Conservation (phyloP, 1,139 yeast species). For the Protomyces arabidopsidicola region DNA sequence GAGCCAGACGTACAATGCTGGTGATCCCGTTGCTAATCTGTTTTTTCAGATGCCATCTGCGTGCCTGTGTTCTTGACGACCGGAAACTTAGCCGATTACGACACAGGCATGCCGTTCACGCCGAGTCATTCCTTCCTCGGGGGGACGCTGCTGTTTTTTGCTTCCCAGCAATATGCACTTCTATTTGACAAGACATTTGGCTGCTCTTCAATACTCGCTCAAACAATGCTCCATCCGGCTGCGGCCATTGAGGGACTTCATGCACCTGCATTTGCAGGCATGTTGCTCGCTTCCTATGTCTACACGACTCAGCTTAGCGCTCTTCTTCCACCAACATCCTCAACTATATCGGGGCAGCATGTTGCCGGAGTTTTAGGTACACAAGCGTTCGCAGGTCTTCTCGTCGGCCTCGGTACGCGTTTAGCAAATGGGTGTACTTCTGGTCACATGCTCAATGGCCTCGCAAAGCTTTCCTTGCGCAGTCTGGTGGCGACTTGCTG, state of each 20-base stretch:
- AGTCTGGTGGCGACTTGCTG: slow-evolving; percentile 45
- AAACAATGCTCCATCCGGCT: not conserved
- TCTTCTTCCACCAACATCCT: not conserved
- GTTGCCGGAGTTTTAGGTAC: not conserved
- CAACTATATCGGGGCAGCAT: not conserved
- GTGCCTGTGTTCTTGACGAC: no score
- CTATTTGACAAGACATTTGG: slow-evolving; percentile 6
- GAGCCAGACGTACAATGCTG: no score
- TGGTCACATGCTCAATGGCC: slow-evolving; percentile 50
- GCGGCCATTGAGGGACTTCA: not conserved
- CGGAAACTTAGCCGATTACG: no score
- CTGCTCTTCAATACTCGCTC: slow-evolving; percentile 5
- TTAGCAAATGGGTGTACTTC: slow-evolving; percentile 51
- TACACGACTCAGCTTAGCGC: not conserved
- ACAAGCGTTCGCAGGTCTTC: slow-evolving; percentile 39
- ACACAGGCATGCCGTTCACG: not conserved
- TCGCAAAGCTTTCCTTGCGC: slow-evolving; percentile 45
- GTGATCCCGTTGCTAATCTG: no score
- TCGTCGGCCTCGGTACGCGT: slow-evolving; percentile 48
- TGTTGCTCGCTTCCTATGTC: slow-evolving; percentile 1
- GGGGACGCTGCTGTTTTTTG: slow-evolving; percentile 2
- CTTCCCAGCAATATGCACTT: not conserved
- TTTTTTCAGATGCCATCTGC: no score
- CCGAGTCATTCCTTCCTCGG: slow-evolving; percentile 7
- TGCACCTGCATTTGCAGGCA: not conserved